Evolutionary conservation across 2,329 filamentous ascomycete species (phyloP), one percentile per base, ranked within the genome.

Genomic region (Fusarium vanettenii): DNA sequence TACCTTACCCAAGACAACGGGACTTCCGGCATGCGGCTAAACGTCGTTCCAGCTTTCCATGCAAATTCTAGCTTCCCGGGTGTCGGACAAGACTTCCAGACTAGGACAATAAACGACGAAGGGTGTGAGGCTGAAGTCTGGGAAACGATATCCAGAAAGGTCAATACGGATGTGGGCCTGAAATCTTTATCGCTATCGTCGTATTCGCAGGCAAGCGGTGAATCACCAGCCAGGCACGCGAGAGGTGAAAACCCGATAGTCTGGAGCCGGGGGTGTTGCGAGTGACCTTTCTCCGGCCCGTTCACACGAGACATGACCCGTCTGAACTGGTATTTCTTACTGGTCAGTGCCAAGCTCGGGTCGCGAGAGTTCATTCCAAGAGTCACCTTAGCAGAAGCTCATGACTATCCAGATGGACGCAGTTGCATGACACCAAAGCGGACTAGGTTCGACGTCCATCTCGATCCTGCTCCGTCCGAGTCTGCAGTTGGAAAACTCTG

Each of bases 21-120:
- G 59, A 61, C 61, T 67, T 64, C 72, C 72, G 66, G 56, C 18
- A 57, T 60, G 37, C 65, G 41, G 27, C 55, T 62, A 72, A 59
- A 41, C 50, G 18, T 31, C 35, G 18, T 29, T 35, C 60, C 52
- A 60, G 55, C 52, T 29, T 72, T 68, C 31, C 29, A 50, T 41
- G 18, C 9, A 37, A 31, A 35, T 45, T 64, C 18, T 64, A 55
- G 31, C 55, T 63, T 45, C 41, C 31, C 22, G 13, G 20, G 29
- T 22, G 29, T 57, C 72, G 69, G 72, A 37, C 52, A 20, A 18
- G 6, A 62, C 41, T 70, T 70, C 62, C 70, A 37, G 14, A 64
- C 48, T 25, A 27, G 48, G 69, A 43, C 33, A 35, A 29, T 39
- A 25, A 62, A 27, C 18, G 43, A 27, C 18, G 43, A 33, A 65